Percentiles rank a stretch among this genome's conserved stretches.
phyloP scores from a whole-genome alignment of 768 basidiomycete species.

The Pleurotus ostreatus region DNA sequence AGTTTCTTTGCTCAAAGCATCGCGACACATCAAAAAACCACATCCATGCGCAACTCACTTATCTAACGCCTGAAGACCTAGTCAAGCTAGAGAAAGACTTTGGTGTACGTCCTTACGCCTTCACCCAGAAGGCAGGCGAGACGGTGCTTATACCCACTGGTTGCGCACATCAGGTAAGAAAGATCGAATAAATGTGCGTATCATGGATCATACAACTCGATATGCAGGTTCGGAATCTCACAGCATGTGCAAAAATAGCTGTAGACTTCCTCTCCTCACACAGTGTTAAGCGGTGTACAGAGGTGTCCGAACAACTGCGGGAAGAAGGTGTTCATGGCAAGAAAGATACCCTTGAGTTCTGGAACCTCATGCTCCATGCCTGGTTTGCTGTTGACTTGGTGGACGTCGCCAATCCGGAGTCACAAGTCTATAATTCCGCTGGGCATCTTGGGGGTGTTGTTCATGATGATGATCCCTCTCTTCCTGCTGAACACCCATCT shows the following conservation, averaged over 20 bases:
- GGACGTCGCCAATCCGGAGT: no score
- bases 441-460: no score
- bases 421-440: no score
- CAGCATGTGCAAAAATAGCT: background rate
- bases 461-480: no score
- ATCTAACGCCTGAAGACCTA: background rate
- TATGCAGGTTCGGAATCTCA: background rate
- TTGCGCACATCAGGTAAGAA: background rate
- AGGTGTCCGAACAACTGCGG: background rate
- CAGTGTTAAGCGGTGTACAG: background rate
- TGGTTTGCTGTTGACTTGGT: background rate
- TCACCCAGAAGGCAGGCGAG: background rate
- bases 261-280: constrained; percentile 1
- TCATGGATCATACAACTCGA: no score
- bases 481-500: no score
- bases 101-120: background rate
- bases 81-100: background rate
- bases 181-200: background rate
- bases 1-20: background rate
- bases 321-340: background rate
- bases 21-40: background rate
- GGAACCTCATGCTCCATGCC: background rate
- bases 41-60: background rate
- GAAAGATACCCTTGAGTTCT: background rate
- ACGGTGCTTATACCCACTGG: constrained; percentile 1